Percentiles rank a stretch among this genome's conserved stretches.
These are phyloP conservation scores for Cyberlindnera amylophila DNA, from an alignment of 805 yeast species.

Conservation along the genomic window DNA sequence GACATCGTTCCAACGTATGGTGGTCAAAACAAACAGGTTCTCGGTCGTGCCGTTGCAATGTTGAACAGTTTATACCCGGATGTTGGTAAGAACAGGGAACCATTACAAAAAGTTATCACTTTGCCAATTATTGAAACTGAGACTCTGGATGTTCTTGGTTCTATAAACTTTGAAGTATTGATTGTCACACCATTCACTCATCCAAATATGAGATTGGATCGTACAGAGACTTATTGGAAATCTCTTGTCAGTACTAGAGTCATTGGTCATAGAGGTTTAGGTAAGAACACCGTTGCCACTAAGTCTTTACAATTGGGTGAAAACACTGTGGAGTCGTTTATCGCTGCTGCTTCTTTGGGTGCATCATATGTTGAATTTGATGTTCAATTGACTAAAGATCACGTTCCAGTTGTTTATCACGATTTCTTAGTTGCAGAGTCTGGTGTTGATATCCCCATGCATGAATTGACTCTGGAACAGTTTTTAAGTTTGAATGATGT, in stretches of 20 bases:
- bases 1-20: conserved; percentile 90
- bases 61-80: conserved; percentile 57
- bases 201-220: conserved; percentile 55
- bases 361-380: conserved; percentile 97
- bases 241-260: conserved; percentile 84
- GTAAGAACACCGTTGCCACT: conserved; percentile 71
- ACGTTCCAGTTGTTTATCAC: conserved; percentile 89
- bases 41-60: conserved; percentile 84
- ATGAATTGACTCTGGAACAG: conserved; percentile 83
- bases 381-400: conserved; percentile 90
- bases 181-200: conserved; percentile 71
- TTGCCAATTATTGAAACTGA: conserved; percentile 73
- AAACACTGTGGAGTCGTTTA: conserved; percentile 89
- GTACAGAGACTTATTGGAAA: conserved; percentile 86
- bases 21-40: conserved; percentile 40
- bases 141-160: conserved; percentile 73
- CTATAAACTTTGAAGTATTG: conserved; percentile 69
- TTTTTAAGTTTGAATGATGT: conserved; percentile 53
- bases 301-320: conserved; percentile 90
- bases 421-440: conserved; percentile 93
- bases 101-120: conserved; percentile 61
- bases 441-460: conserved; percentile 96
- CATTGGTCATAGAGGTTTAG: conserved; percentile 94
- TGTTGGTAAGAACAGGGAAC: conserved; percentile 64
- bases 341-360: conserved; percentile 94